Evolutionary conservation across 805 yeast genomes (phyloP).

Genomic region (Candida manassasensis): DNA sequence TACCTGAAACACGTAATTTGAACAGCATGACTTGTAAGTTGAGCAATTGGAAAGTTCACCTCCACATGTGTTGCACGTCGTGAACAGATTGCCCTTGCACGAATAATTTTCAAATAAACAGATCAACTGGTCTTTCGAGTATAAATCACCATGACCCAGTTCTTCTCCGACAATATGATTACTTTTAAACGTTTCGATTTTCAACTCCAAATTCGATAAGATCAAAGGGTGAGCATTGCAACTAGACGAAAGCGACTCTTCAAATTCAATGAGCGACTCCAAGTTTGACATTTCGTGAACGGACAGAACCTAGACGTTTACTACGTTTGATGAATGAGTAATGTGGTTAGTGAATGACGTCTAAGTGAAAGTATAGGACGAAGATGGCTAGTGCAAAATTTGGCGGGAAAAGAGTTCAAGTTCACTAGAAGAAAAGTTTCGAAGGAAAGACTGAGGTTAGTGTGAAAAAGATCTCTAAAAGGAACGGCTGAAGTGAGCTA

Average conservation of each 20-base stretch:
- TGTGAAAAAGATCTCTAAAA: too few species aligned
- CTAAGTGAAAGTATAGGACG: too few species aligned
- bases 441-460: background rate
- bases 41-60: constrained; percentile 12
- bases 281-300: constrained; percentile 1
- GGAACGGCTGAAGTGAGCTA: background rate
- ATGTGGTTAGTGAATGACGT: too few species aligned
- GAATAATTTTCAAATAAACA: constrained; percentile 16
- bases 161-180: constrained; percentile 8
- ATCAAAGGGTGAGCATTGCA: constrained; percentile 16
- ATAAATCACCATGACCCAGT: too few species aligned
- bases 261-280: constrained; percentile 24
- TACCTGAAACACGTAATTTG: constrained; percentile 15
- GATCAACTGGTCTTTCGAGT: constrained; percentile 11
- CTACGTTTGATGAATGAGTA: too few species aligned
- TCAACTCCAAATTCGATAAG: constrained; percentile 21
- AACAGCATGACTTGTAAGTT: constrained; percentile 21
- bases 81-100: constrained; percentile 26
- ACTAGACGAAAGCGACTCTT: constrained; percentile 24
- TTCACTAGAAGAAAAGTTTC: too few species aligned
- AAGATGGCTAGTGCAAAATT: too few species aligned
- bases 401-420: too few species aligned
- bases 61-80: constrained; percentile 30
- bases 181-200: constrained; percentile 19
- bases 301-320: too few species aligned